Percentiles rank a stretch among this genome's conserved stretches.
Evolutionary conservation across 2,329 filamentous ascomycete species (phyloP).

Genomic region (Rhynchosporium agropyri): DNA sequence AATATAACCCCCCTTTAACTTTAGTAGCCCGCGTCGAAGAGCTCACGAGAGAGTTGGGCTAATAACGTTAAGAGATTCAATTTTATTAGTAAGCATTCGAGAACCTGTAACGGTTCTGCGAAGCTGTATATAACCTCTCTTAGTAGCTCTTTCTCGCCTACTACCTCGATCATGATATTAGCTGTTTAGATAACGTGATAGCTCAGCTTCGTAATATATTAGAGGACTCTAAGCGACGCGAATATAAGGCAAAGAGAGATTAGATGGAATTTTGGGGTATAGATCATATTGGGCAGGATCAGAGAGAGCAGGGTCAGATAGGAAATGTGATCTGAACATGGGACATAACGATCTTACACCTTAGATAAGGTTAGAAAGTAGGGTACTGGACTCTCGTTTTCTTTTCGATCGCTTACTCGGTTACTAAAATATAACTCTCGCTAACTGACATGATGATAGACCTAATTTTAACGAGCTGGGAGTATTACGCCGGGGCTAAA

Average conservation of each 20-base stretch:
- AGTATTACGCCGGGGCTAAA: background rate
- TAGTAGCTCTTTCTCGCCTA: constrained; percentile 26
- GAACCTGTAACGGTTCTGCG: constrained; percentile 28
- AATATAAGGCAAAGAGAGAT: constrained; percentile 27
- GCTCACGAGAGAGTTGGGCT: constrained; percentile 27
- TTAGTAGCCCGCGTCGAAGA: constrained; percentile 25
- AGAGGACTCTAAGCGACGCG: constrained; percentile 23
- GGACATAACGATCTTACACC: constrained; percentile 7
- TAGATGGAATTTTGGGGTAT: constrained; percentile 30
- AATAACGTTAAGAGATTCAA: constrained; percentile 28
- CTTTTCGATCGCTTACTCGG: constrained; percentile 5
- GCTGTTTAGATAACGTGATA: constrained; percentile 22
- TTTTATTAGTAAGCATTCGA: constrained; percentile 30
- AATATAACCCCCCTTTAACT: constrained; percentile 19
- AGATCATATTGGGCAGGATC: constrained; percentile 6
- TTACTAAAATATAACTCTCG: constrained; percentile 3
- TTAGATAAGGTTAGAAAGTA: constrained; percentile 11
- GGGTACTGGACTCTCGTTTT: constrained; percentile 6
- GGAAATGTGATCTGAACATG: background rate
- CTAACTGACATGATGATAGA: constrained; percentile 1
- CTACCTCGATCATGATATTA: constrained; percentile 19
- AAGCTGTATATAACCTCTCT: constrained; percentile 28
- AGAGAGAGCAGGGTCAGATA: background rate
- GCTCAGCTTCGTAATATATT: constrained; percentile 25
- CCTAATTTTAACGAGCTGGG: constrained; percentile 3